A percentile compares a stretch with the other conserved stretches of the same genome.
These are phyloP conservation scores for Telfairia occidentalis DNA, from an alignment of 331 rosid genomes.

Conservation along the genomic window DNA sequence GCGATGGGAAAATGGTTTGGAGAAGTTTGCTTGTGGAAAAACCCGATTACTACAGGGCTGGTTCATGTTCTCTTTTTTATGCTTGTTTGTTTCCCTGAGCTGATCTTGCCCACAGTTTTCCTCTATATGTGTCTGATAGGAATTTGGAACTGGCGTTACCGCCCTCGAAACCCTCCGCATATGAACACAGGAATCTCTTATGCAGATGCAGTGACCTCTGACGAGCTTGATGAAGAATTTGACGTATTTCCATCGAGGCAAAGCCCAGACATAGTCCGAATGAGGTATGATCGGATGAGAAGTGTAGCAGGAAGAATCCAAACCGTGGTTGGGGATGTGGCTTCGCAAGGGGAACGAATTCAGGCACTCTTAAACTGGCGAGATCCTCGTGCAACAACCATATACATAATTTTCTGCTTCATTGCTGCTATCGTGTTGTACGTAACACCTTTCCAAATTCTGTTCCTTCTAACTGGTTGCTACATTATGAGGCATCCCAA, in stretches of 20 bases:
- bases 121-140: constrained; percentile 73
- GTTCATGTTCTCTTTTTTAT: constrained; percentile 71
- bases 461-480: constrained; percentile 43
- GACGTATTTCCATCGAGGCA: constrained; percentile 61
- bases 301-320: constrained; percentile 78
- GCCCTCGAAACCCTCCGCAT: constrained; percentile 72
- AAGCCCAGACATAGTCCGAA: constrained; percentile 42
- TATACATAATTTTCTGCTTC: constrained; percentile 55
- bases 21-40: constrained; percentile 67
- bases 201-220: constrained; percentile 49
- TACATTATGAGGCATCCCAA: constrained; percentile 85
- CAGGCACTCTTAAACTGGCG: constrained; percentile 92
- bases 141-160: constrained; percentile 70
- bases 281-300: constrained; percentile 74
- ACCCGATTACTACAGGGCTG: constrained; percentile 56
- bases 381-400: constrained; percentile 72
- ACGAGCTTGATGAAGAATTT: constrained; percentile 87
- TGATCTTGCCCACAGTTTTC: constrained; percentile 66
- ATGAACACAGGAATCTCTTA: constrained; percentile 68
- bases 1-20: constrained; percentile 62
- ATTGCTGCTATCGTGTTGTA: constrained; percentile 53
- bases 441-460: constrained; percentile 57
- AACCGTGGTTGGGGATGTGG: constrained; percentile 77
- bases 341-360: constrained; percentile 79
- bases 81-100: constrained; percentile 81